Percentiles rank a stretch among this genome's conserved stretches.
Evolutionary conservation across 176 grass and related monocot species (phyloP).

Genomic region (Areca catechu): DNA sequence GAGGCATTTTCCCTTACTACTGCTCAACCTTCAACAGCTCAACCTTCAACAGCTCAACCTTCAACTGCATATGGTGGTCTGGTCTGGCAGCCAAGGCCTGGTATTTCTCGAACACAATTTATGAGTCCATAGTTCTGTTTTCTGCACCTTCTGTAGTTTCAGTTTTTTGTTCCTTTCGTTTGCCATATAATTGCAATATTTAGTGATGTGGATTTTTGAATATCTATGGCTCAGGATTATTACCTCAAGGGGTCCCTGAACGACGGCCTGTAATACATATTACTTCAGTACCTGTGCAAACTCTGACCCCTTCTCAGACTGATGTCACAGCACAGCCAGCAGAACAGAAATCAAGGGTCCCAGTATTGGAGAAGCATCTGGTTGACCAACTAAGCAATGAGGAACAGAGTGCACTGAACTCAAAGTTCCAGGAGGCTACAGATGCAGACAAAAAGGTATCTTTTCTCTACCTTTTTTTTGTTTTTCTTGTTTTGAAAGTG

Average conservation of each 20-base stretch:
- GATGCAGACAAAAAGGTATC: conserved; percentile 87
- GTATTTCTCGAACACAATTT: conserved; percentile 40
- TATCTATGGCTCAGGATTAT: conserved; percentile 27
- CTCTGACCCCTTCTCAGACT: conserved; percentile 41
- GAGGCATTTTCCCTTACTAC: conserved; percentile 77
- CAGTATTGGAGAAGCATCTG: conserved; percentile 83
- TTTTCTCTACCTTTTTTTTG: background rate
- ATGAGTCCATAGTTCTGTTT: no score
- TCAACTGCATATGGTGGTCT: conserved; percentile 40
- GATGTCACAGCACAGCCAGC: conserved; percentile 32
- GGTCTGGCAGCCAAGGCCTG: conserved; percentile 41
- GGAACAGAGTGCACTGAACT: conserved; percentile 55
- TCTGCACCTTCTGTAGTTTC: no score
- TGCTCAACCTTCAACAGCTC: conserved; percentile 23
- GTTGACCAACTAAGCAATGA: conserved; percentile 94
- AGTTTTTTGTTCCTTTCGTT: no score
- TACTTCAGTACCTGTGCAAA: conserved; percentile 48
- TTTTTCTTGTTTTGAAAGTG: background rate
- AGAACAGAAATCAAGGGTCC: conserved; percentile 74
- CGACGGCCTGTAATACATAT: conserved; percentile 39
- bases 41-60: conserved; percentile 28
- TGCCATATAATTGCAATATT: background rate
- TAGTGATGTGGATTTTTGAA: background rate
- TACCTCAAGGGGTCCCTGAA: conserved; percentile 50
- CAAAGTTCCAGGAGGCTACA: conserved; percentile 89